phyloP scores from a whole-genome alignment of 306 rosid genomes.

The Vigna nakashimae region DNA sequence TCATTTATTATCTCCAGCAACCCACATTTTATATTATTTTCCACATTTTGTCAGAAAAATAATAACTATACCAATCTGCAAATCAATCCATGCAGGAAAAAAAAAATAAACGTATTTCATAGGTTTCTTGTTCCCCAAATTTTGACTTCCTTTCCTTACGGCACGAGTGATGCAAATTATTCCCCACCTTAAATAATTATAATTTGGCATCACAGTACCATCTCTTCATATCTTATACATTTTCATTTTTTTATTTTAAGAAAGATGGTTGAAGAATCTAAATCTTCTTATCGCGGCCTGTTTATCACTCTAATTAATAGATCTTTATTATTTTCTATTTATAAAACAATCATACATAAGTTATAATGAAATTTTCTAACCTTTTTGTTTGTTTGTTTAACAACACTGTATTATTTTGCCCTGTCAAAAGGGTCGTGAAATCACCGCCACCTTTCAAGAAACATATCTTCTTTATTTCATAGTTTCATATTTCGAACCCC shows the following conservation, averaged over 20 bases:
- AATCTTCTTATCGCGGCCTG: background rate
- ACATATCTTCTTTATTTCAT: background rate
- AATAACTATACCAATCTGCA: slow-evolving; percentile 14
- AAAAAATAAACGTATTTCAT: background rate
- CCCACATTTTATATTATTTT: slow-evolving; percentile 36
- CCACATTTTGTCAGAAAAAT: slow-evolving; percentile 29
- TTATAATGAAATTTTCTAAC: background rate
- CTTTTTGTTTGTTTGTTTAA: background rate
- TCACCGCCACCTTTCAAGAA: slow-evolving; percentile 10
- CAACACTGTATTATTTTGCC: background rate
- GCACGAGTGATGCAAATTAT: slow-evolving; percentile 35
- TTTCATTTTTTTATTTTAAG: slow-evolving; percentile 2
- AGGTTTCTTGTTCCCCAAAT: slow-evolving; percentile 37
- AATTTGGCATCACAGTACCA: background rate
- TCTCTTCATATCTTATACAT: background rate
- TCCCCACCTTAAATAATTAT: background rate
- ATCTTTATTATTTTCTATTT: background rate
- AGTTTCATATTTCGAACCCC: background rate
- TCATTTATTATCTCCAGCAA: slow-evolving; percentile 36
- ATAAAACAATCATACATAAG: background rate
- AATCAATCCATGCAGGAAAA: background rate
- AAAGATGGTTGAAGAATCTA: slow-evolving; percentile 11
- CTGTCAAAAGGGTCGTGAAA: slow-evolving; percentile 1
- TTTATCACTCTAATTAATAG: background rate
- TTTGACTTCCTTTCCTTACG: slow-evolving; percentile 44